Evolutionary conservation across 148 eudicot species (phyloP).

Genomic region (Nyssa sinensis): DNA sequence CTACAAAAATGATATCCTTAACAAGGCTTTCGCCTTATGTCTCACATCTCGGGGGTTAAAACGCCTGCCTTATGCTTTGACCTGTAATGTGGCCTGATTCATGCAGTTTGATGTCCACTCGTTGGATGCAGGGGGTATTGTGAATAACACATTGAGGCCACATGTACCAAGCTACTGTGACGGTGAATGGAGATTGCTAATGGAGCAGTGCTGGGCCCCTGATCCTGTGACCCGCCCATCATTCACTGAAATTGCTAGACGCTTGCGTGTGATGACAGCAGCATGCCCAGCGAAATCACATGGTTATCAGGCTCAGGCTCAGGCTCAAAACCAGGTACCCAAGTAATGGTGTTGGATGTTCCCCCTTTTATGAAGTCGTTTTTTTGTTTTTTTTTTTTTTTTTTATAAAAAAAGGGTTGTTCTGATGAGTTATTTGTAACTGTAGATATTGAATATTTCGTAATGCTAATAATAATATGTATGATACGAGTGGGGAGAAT

Average conservation of each 20-base stretch:
- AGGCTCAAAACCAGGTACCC: slow-evolving; percentile 17
- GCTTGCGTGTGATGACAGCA: slow-evolving; percentile 39
- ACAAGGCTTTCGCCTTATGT: background rate
- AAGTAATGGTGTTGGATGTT: slow-evolving; percentile 5
- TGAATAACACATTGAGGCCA: slow-evolving; percentile 53
- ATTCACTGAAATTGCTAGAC: slow-evolving; percentile 44
- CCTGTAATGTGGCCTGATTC: background rate
- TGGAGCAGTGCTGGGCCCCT: slow-evolving; percentile 59
- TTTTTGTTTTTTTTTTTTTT: background rate
- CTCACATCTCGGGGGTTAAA: background rate
- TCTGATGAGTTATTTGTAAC: background rate
- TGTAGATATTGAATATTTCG: background rate
- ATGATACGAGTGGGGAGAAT: slow-evolving; percentile 10
- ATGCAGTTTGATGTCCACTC: background rate
- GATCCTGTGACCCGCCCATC: slow-evolving; percentile 44
- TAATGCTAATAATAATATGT: background rate
- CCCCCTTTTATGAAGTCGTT: background rate
- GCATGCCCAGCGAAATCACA: slow-evolving; percentile 13
- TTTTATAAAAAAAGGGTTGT: background rate
- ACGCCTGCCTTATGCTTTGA: background rate
- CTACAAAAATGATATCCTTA: too few species aligned
- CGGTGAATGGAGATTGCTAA: slow-evolving; percentile 42
- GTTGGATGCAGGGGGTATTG: slow-evolving; percentile 47
- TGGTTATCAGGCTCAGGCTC: slow-evolving; percentile 14
- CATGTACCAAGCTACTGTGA: slow-evolving; percentile 42